Evolutionary conservation across 306 rosid genomes (phyloP).

Genomic region (Fragaria vesca): DNA sequence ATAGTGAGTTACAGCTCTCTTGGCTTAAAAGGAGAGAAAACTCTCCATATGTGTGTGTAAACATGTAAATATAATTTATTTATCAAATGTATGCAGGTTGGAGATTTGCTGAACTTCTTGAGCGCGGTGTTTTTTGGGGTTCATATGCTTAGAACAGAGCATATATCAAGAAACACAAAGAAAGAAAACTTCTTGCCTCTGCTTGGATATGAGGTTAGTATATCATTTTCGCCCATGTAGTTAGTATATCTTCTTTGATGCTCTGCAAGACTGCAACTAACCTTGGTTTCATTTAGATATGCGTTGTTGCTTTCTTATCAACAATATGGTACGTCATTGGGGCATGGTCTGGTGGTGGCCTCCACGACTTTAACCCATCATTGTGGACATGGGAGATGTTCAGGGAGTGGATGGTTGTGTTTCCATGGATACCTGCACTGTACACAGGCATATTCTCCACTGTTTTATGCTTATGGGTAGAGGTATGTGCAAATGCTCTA

Average conservation of each 20-base stretch:
- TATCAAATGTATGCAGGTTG: constrained; percentile 41
- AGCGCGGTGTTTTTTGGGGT: constrained; percentile 73
- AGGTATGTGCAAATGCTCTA: constrained; percentile 38
- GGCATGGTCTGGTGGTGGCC: constrained; percentile 38
- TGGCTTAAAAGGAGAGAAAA: not conserved
- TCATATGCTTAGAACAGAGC: constrained; percentile 80
- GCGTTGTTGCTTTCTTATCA: constrained; percentile 55
- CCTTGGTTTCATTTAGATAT: constrained; percentile 42
- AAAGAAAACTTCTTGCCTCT: constrained; percentile 60
- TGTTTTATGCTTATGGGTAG: constrained; percentile 75
- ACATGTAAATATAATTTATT: not conserved
- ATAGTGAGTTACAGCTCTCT: not conserved
- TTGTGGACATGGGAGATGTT: constrained; percentile 50
- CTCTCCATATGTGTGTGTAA: not conserved
- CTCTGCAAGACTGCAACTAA: not conserved
- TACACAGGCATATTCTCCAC: constrained; percentile 76
- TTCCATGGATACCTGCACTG: constrained; percentile 82
- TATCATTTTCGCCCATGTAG: not conserved
- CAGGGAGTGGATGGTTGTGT: constrained; percentile 51
- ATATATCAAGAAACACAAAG: constrained; percentile 55
- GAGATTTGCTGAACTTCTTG: constrained; percentile 69
- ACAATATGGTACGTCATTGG: constrained; percentile 56
- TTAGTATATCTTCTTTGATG: constrained; percentile 4
- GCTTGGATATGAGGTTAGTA: constrained; percentile 68
- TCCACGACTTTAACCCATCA: constrained; percentile 36